Percentiles rank a stretch among this genome's conserved stretches.
These are phyloP conservation scores for Diddensiella santjacobensis DNA, from an alignment of 805 yeast species.

Conservation along the genomic window DNA sequence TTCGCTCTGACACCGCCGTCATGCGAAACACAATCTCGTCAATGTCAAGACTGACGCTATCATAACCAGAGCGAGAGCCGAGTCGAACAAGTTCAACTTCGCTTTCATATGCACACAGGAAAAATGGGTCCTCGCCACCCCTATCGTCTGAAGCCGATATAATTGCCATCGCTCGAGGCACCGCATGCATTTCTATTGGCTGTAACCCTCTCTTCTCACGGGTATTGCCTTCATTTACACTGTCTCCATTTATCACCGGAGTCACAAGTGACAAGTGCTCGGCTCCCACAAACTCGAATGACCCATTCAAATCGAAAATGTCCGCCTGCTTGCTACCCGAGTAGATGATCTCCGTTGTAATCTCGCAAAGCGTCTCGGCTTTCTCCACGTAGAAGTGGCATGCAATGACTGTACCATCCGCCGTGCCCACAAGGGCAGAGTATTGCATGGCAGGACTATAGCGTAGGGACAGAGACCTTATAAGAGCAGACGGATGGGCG, in stretches of 20 bases:
- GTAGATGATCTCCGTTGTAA: not conserved
- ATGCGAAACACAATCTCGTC: not conserved
- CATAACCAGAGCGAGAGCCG: not conserved
- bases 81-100: not conserved
- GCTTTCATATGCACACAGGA: not conserved
- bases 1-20: not conserved
- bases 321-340: not conserved
- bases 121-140: not conserved
- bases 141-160: not conserved
- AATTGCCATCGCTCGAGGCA: not conserved
- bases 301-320: not conserved
- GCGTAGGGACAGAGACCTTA: not conserved
- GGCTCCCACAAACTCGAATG: not conserved
- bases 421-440: conserved; percentile 1
- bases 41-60: not conserved
- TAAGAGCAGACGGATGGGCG: not conserved
- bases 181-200: not conserved
- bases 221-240: too few relatives aligned
- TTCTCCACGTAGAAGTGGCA: not conserved
- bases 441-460: not conserved
- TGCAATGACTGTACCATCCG: not conserved
- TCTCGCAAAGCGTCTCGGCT: not conserved
- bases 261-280: not conserved
- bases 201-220: not conserved
- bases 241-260: not conserved